A percentile compares a stretch with the other conserved stretches of the same genome.
Conservation (phyloP, 225 moss, liverwort and hornwort species). For the Pseudisothecium myosuroides region DNA sequence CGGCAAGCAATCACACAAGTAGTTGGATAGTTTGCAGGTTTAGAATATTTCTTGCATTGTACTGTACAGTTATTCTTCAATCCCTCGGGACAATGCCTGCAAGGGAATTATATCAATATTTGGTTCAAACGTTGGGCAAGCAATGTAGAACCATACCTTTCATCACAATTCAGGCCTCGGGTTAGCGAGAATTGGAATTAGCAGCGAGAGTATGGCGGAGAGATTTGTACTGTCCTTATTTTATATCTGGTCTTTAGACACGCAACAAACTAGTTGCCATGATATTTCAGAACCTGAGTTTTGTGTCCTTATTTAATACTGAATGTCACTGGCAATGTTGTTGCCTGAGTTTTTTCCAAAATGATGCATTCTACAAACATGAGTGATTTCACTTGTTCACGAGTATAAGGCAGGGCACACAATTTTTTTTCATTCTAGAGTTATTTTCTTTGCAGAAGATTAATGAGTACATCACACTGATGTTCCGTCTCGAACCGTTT, state of each 20-base stretch:
- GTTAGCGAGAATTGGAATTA: not conserved
- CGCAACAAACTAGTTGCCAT: not conserved
- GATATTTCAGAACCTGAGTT: not conserved
- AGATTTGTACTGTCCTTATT: not conserved
- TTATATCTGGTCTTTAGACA: not conserved
- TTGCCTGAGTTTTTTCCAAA: not conserved
- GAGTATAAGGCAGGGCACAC: not conserved
- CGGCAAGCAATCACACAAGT: slow-evolving; percentile 8
- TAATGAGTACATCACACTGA: not conserved
- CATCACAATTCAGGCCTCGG: not conserved
- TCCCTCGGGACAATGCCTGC: slow-evolving; percentile 9
- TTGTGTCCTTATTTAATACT: not conserved
- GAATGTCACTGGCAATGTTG: not conserved
- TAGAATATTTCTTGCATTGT: slow-evolving; percentile 15
- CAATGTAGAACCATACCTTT: slow-evolving; percentile 6
- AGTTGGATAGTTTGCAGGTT: slow-evolving; percentile 5
- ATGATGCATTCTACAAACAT: not conserved
- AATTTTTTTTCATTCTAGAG: not conserved
- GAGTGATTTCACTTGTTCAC: not conserved
- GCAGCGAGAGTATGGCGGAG: not conserved
- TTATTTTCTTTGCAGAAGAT: not conserved
- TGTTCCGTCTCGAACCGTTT: not conserved
- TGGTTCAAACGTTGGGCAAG: slow-evolving; percentile 9
- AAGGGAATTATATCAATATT: not conserved
- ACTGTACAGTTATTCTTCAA: slow-evolving; percentile 15